Percentiles rank a stretch among this genome's conserved stretches.
phyloP scores from a whole-genome alignment of 495 filamentous ascomycete genomes.

The Usnea hakonensis region DNA sequence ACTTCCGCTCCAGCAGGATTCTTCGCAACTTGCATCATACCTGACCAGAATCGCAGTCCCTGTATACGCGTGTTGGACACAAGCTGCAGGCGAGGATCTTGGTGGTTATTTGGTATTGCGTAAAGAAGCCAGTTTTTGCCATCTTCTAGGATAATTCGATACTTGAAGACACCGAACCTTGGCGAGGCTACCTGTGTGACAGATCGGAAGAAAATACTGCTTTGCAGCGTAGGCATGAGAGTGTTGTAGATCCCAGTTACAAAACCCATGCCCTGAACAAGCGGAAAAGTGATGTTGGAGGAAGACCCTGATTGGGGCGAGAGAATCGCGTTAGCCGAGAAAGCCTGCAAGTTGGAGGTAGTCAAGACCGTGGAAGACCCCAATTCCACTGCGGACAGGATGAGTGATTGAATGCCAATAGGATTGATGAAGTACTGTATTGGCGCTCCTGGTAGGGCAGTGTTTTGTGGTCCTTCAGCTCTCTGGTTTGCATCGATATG shows the following conservation, averaged over 20 bases:
- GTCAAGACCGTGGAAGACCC: conserved; percentile 50
- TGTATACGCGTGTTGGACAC: conserved; percentile 40
- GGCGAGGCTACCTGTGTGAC: conserved; percentile 52
- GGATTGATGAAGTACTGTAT: conserved; percentile 72
- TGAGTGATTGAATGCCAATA: conserved; percentile 70
- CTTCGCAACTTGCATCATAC: conserved; percentile 77
- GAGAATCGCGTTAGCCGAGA: conserved; percentile 68
- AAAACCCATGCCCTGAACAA: conserved; percentile 87
- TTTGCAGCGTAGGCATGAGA: conserved; percentile 62
- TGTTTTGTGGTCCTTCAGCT: conserved; percentile 46
- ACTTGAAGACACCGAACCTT: conserved; percentile 66
- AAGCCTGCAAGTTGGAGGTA: conserved; percentile 54
- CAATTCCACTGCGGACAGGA: conserved; percentile 72
- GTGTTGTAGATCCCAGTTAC: conserved; percentile 71
- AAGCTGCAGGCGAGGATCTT: conserved; percentile 43
- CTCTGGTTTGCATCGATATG: conserved; percentile 61
- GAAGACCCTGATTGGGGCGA: conserved; percentile 42
- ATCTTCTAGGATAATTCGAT: conserved; percentile 63
- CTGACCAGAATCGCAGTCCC: conserved; percentile 50
- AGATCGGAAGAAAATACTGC: conserved; percentile 62
- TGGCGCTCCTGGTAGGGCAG: conserved; percentile 48
- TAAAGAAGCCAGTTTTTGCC: conserved; percentile 75
- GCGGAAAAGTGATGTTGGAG: conserved; percentile 62
- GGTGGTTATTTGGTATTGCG: conserved; percentile 44
- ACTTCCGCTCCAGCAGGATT: conserved; percentile 49